Conservation (phyloP, 2,329 filamentous ascomycete species). For the Pseudomassariella vexata region DNA sequence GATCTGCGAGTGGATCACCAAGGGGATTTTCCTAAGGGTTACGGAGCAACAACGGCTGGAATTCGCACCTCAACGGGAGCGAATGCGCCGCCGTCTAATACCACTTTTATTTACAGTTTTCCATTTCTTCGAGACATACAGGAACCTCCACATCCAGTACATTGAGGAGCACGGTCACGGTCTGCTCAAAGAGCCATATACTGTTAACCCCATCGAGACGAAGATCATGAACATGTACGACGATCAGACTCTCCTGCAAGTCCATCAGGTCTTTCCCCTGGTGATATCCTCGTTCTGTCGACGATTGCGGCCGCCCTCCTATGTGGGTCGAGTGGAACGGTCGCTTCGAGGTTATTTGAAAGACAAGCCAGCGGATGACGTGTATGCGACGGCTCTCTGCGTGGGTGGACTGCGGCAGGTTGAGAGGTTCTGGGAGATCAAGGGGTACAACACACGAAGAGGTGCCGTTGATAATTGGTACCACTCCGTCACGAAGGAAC, state of each 20-base stretch:
- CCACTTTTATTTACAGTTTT: conserved; percentile 61
- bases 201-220: conserved; percentile 55
- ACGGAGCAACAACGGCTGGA: conserved; percentile 49
- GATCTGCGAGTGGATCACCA: conserved; percentile 60
- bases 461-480: conserved; percentile 57
- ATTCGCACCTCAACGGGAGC: conserved; percentile 55
- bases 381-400: conserved; percentile 55
- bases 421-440: conserved; percentile 60
- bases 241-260: conserved; percentile 54
- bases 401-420: conserved; percentile 58
- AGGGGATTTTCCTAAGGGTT: conserved; percentile 57
- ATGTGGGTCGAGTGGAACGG: conserved; percentile 57
- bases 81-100: conserved; percentile 60
- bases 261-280: conserved; percentile 60
- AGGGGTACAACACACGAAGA: conserved; percentile 57
- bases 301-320: conserved; percentile 56
- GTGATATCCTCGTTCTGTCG: conserved; percentile 60
- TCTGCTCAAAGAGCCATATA: conserved; percentile 47
- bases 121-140: conserved; percentile 63
- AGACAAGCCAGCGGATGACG: conserved; percentile 56
- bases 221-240: conserved; percentile 61
- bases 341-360: conserved; percentile 58
- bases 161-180: conserved; percentile 48
- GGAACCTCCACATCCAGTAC: conserved; percentile 51
- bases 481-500: conserved; percentile 41